Evolutionary conservation across 495 filamentous ascomycete genomes (phyloP), one percentile per base, ranked within the genome.

Genomic region (Penicillium longicatenatum): DNA sequence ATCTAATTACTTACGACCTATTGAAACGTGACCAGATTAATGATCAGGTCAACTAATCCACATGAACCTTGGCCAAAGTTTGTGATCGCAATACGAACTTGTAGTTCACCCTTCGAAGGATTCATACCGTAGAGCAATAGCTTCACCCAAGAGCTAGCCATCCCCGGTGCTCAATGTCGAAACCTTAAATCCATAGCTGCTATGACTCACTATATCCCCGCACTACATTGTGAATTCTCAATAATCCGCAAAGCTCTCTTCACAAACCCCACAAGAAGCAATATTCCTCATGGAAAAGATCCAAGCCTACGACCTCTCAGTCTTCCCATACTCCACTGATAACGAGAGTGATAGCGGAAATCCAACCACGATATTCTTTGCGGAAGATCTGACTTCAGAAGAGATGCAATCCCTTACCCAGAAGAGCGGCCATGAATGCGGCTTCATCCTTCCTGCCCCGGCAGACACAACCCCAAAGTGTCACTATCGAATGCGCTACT

Each of bases 401-500:
- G 37, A 61, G 21, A 61, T 61, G 58, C 31, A 57, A 24, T 22
- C 26, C 2, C 43, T 59, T 3, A 26, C 52, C 37, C 21, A 22
- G 14, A 22, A 50, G 1, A 11, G 43, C 21, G 41, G 47, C 29
- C 47, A 63, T 22, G 50, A 57, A 24, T 57, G 54, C 50, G 51
- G 57, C 2, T 61, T 60, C 22, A 54, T 66, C 10, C 46, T 57
- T 5, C 46, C 55, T 6, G 31, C 48, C 21, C 24, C 41, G 1
- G 22, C 16, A 31, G 35, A 49, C 37, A 16, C 37, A 20, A 11
- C 51, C 41, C 21, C 29, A 1, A 3, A 24, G 16, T 58, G 31
- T 11, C 29, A 62, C 50, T 54, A 50, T 21, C 21, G 26, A 21
- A 52, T 60, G 41, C 50, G 57, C 16, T 52, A 54, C 17, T 63